Base-by-base conservation (phyloP, 768 basidiomycete species). In the Postia placenta region DNA sequence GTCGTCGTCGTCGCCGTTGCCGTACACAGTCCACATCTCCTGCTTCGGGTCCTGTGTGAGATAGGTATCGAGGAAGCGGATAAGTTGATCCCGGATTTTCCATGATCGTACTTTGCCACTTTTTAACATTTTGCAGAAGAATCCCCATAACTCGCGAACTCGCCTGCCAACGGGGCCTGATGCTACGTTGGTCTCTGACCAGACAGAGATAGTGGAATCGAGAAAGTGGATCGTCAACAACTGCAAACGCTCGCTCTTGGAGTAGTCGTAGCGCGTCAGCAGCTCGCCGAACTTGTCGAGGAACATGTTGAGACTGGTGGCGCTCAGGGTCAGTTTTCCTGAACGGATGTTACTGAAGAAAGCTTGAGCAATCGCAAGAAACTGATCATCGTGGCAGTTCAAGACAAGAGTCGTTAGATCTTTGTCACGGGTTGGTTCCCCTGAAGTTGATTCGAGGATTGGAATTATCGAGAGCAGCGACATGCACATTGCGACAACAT, bases 41-140 rank as follows among this genome's bases (percentile, higher is more conserved):
- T 83, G 73, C 9, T 57, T 56, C 0, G 81, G 82, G 58, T 92
- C 86, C 43, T 69, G 59, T 11, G 59, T 57, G 19, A 93, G 70
- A 60, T 86, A 92, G 37, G 61, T 62, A 51, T 83, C 80, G 41
- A 92, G 64, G 61, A 95, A 87, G 26, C 71, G 69, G 38, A 80
- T 69, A 25, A 87, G 68, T 23, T 70, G 60, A 56, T 89, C 83
- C 27, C 91, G 80, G 24, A 83, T 70, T 47, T 68, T 71, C 88
- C 92, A 93, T 2, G 78, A 80, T 1, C 68, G 66, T 5, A 81
- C 60, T 39, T 73, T 68, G 15, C 67, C 68, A 45, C 54, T 66
- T 12, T 52, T 50, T 39, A 83, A 62, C 49, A 71, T 65, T 4
- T 58, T 30, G 17, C 59, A 26, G 77, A 90, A 68, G 75, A 79